Evolutionary conservation across 129 eudicot species (phyloP).

Genomic region (Escallonia herrerae): DNA sequence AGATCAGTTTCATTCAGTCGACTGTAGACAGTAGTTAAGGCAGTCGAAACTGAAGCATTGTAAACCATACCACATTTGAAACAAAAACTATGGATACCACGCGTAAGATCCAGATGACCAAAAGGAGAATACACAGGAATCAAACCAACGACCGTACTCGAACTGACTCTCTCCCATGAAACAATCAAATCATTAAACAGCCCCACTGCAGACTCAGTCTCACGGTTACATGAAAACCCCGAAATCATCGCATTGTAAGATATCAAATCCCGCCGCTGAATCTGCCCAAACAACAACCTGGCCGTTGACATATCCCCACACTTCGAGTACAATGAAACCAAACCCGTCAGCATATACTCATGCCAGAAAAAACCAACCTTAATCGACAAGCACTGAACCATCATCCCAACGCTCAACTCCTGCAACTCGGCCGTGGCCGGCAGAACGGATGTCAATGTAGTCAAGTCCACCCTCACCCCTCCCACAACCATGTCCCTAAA

Average conservation of each 20-base stretch:
- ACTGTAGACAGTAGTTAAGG: conserved; percentile 72
- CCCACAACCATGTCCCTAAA: conserved; percentile 53
- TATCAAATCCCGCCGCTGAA: conserved; percentile 56
- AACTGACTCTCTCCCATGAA: conserved; percentile 48
- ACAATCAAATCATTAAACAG: conserved; percentile 43
- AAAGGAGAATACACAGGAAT: conserved; percentile 75
- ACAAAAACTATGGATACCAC: conserved; percentile 63
- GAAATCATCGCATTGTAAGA: conserved; percentile 85
- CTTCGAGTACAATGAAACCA: conserved; percentile 70
- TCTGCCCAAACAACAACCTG: conserved; percentile 47
- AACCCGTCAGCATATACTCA: conserved; percentile 68
- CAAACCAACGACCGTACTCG: conserved; percentile 74
- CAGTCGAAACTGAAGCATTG: conserved; percentile 70
- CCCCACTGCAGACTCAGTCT: conserved; percentile 42
- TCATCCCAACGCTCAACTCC: conserved; percentile 60
- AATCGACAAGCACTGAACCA: conserved; percentile 53
- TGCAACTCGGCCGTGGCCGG: conserved; percentile 64
- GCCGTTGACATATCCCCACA: conserved; percentile 57
- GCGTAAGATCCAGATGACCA: conserved; percentile 50
- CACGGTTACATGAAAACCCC: conserved; percentile 52
- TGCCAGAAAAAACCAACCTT: conserved; percentile 61
- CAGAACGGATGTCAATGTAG: conserved; percentile 68
- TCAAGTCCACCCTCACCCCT: conserved; percentile 45
- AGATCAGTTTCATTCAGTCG: conserved; percentile 64
- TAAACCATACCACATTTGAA: conserved; percentile 42